Evolutionary conservation across 371 early-diverging fungal genomes (phyloP).

Genomic region (Syncephalastrum sp.): DNA sequence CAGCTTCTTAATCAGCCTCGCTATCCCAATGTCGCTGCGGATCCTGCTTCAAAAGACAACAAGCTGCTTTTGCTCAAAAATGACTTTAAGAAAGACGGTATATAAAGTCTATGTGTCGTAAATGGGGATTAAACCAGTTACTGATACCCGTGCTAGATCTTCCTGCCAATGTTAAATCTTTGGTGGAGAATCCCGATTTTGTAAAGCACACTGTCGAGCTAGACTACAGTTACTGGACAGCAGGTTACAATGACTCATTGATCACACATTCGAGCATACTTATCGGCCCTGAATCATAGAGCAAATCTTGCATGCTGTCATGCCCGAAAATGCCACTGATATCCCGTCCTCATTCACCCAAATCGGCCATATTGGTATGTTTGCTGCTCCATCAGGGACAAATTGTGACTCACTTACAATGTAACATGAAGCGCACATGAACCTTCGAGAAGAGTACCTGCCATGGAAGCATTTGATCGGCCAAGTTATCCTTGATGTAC

Average conservation of each 20-base stretch:
- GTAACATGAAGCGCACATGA: slow-evolving; percentile 82
- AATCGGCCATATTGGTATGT: slow-evolving; percentile 89
- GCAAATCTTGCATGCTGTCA: slow-evolving; percentile 85
- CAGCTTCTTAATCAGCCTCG: slow-evolving; percentile 73
- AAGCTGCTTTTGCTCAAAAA: slow-evolving; percentile 65
- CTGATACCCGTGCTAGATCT: slow-evolving; percentile 39
- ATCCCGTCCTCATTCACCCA: slow-evolving; percentile 91
- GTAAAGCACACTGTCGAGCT: slow-evolving; percentile 57
- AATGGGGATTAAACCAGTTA: slow-evolving; percentile 31
- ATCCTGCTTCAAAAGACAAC: slow-evolving; percentile 50
- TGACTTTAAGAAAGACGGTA: slow-evolving; percentile 38
- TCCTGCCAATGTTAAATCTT: no score
- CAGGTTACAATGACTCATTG: slow-evolving; percentile 44
- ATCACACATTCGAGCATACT: slow-evolving; percentile 2
- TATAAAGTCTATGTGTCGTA: neutral
- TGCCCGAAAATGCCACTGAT: slow-evolving; percentile 79
- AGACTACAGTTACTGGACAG: slow-evolving; percentile 78
- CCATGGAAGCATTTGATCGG: slow-evolving; percentile 93
- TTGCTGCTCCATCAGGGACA: neutral
- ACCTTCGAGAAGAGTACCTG: slow-evolving; percentile 84
- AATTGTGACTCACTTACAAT: neutral
- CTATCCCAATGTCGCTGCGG: slow-evolving; percentile 68
- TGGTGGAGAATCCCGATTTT: slow-evolving; percentile 41
- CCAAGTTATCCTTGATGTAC: slow-evolving; percentile 90
- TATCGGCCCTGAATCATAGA: slow-evolving; percentile 44